Base-by-base conservation (phyloP, 108 stramenopile species). In the Asterionellopsis glacialis region DNA sequence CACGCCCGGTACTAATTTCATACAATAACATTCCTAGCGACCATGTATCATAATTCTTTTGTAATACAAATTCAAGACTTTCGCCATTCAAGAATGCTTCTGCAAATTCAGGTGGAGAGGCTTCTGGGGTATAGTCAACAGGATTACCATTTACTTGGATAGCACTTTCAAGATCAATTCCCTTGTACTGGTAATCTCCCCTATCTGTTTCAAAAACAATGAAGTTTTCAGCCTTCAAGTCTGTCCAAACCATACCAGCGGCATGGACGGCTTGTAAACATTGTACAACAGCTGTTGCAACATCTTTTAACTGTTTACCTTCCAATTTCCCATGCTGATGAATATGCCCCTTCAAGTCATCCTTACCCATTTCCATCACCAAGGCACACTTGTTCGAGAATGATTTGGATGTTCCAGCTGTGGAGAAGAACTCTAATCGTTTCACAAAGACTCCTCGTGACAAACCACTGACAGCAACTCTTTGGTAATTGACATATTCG, bases 91-190 rank as follows among this genome's bases (percentile, higher is more conserved):
- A 62, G 61, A 85, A 94, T 13, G 82, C 79, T 24, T 71, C 56
- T 9, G 89, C 89, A 59, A 94, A 94, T 64, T 94, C 93, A 1
- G 93, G 93, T 12, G 93, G 93, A 69, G 85, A 89, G 0, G 89
- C 93, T 75, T 94, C 93, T n/a, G 93, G 93, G n/a, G 78, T 83
- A 70, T 89, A 94, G 44, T 94, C 93, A 11, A 94, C 87, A 14
- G 93, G 93, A 50, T 75, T 81, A 33, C 65, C 75, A 41, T 75
- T 63, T 15, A 75, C 65, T 0, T 85, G 75, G 80, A 91, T 87
- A 33, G 87, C 90, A 26, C 84, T 85, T 70, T 94, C 93, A 39
- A 94, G 71, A 79, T 94, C 93, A 59, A 94, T 94, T 4, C 56
- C 56, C 21, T 57, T 57, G 45, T 80, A 69, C 38, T 75, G 60